A percentile compares a stretch with the other conserved stretches of the same genome.
Conservation (phyloP, 2,329 filamentous ascomycete species). For the Diplodia corticola region DNA sequence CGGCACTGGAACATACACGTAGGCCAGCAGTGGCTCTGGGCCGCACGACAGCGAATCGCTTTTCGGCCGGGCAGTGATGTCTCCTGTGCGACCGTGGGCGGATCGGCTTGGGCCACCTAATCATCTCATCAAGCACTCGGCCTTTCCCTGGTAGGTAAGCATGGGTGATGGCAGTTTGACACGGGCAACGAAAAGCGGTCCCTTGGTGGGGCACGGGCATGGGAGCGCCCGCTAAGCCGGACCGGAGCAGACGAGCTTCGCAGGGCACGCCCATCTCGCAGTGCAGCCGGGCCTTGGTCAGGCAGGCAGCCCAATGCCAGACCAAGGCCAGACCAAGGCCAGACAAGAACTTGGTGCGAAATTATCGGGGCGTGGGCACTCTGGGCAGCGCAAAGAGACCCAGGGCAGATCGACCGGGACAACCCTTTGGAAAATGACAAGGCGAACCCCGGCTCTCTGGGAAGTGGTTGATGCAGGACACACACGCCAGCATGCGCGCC, state of each 20-base stretch:
- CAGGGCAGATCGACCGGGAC: constrained; percentile 15
- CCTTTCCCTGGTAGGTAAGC: background rate
- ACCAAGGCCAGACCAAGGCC: too few species aligned
- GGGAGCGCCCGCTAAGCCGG: too few species aligned
- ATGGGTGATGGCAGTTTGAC: background rate
- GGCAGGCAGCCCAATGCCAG: too few species aligned
- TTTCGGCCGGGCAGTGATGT: background rate
- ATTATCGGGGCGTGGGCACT: too few species aligned
- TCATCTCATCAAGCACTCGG: background rate
- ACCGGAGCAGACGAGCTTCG: too few species aligned
- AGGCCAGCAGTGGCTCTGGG: background rate
- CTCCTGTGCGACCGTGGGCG: background rate
- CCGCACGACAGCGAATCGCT: background rate
- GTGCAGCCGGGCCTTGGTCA: too few species aligned
- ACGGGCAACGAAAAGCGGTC: background rate
- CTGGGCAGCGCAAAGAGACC: background rate
- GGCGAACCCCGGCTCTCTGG: background rate
- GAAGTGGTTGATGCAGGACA: background rate
- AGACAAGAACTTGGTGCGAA: too few species aligned
- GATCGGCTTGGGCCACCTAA: background rate
- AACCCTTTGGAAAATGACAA: background rate
- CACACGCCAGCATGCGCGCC: background rate
- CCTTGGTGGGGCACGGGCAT: too few species aligned
- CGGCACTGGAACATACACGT: background rate
- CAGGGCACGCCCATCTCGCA: too few species aligned